Evolutionary conservation across 371 early-diverging fungal genomes (phyloP).

Genomic region (Mortierella sp.): DNA sequence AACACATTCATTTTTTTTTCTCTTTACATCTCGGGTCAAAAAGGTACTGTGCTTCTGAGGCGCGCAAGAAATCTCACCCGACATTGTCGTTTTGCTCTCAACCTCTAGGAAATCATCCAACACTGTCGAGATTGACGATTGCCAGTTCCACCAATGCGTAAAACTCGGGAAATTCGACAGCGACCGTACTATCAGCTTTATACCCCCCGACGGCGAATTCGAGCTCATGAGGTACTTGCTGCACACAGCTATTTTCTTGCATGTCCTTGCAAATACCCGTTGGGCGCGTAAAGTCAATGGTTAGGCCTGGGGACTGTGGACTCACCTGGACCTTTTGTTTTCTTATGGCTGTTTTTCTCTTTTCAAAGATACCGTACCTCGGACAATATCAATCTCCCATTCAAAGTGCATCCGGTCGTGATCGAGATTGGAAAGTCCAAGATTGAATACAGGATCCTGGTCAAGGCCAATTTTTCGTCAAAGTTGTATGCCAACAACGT

Average conservation of each 20-base stretch:
- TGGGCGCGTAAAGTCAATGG: neutral
- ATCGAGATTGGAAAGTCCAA: slow-evolving; percentile 82
- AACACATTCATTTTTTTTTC: neutral
- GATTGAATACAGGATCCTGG: slow-evolving; percentile 84
- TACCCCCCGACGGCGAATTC: slow-evolving; percentile 95
- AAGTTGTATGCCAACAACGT: slow-evolving; percentile 88
- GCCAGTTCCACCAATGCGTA: slow-evolving; percentile 95
- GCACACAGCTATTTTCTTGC: neutral
- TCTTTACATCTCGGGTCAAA: neutral
- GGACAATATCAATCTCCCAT: slow-evolving; percentile 89
- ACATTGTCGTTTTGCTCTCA: neutral
- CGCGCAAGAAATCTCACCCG: too few species aligned
- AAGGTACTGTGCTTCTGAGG: too few species aligned
- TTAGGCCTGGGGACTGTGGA: neutral
- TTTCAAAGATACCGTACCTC: slow-evolving; percentile 87
- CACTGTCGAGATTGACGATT: slow-evolving; percentile 90
- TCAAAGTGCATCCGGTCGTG: slow-evolving; percentile 88
- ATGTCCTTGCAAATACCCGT: neutral
- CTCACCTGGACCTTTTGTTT: neutral
- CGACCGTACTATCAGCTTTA: slow-evolving; percentile 88
- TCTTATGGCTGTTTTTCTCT: too few species aligned
- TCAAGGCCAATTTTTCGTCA: slow-evolving; percentile 82
- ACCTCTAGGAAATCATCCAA: slow-evolving; percentile 61
- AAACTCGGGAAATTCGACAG: slow-evolving; percentile 86
- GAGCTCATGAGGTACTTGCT: slow-evolving; percentile 89